Evolutionary conservation across 306 rosid species (phyloP).

Genomic region (Luffa aegyptiaca): DNA sequence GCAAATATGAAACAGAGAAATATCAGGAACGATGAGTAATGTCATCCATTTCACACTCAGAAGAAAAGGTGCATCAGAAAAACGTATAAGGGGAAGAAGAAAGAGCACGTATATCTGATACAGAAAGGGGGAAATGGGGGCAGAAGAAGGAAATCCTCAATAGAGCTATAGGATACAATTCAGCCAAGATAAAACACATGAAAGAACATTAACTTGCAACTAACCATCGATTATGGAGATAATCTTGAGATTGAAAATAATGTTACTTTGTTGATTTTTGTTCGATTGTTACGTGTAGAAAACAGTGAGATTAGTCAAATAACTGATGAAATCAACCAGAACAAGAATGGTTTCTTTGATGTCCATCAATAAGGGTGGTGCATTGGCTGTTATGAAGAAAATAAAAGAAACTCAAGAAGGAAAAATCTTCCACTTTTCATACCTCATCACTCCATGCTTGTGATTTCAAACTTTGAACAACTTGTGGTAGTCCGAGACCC

Average conservation of each 20-base stretch:
- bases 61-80: not conserved
- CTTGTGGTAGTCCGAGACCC: slow-evolving; percentile 83
- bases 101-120: not conserved
- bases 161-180: not conserved
- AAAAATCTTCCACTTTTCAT: slow-evolving; percentile 17
- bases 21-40: not conserved
- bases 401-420: not conserved
- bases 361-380: not conserved
- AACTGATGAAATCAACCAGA: not conserved
- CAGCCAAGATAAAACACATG: not conserved
- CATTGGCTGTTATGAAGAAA: not conserved
- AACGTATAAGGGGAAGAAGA: not conserved
- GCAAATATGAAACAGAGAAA: not conserved
- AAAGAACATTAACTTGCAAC: not conserved
- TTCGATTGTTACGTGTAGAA: not conserved
- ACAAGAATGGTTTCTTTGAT: not conserved
- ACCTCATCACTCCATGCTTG: slow-evolving; percentile 99
- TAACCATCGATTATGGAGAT: not conserved
- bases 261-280: not conserved
- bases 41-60: not conserved
- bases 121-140: not conserved
- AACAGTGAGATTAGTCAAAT: not conserved
- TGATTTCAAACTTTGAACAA: slow-evolving; percentile 90
- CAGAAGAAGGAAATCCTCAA: not conserved
- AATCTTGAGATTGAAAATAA: not conserved